Base-by-base conservation (phyloP, 225 moss, liverwort and hornwort species). In the Polytrichum commune region DNA sequence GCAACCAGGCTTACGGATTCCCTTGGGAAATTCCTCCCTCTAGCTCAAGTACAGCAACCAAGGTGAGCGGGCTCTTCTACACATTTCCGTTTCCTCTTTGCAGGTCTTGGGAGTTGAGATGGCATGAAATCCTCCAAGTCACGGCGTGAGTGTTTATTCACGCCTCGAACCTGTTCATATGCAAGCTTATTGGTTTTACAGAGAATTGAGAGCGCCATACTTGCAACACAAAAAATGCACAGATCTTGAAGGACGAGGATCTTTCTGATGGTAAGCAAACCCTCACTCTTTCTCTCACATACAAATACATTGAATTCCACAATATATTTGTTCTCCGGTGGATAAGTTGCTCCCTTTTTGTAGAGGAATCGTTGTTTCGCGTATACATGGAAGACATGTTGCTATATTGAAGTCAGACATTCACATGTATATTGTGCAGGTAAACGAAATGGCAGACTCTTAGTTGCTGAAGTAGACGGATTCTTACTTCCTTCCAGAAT, bases 161-260 rank as follows among this genome's bases (percentile, higher is more conserved):
- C 27, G 38, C 60, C 2, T 29, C 29, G 66, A 60, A 55, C 16
- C 28, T 18, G 20, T 32, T 54, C 28, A 38, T 27, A 35, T 46
- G 19, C 29, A 68, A 20, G 8, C n/a, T 46, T n/a, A 27, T 46
- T 10, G 55, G 56, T 61, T 25, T 66, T 71, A 65, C 84, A 93
- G 93, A 93, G 89, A 89, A 93, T 93, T 67, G 80, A 89, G 71
- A 89, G 57, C 38, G 91, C 91, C 65, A 91, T 93, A n/a, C 56
- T 89, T 10, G 73, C 85, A 58, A 89, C 93, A 10, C 93, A 93
- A 73, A 93, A 71, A 93, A 91, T 69, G 79, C 93, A 24, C 78
- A 77, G 75, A 91, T 93, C 28, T 13, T 91, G 38, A 78, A 84
- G 65, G 69, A 84, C 60, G 85, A 93, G 81, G 83, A 85, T 18